Conservation (phyloP, 106 monocot species). For the Platanthera zijinensis region DNA sequence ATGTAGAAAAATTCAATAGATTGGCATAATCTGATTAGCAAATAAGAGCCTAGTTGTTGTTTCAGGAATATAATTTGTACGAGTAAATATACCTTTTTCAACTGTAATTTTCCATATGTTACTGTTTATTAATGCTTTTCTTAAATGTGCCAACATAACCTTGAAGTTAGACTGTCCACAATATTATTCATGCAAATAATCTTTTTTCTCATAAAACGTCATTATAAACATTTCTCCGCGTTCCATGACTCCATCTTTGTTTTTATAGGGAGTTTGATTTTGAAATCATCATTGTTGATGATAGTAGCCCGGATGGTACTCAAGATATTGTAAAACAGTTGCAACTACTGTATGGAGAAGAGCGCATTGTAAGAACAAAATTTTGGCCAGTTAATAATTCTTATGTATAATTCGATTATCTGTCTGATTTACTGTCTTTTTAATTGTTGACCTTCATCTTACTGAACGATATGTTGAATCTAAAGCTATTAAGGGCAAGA, state of each 20-base stretch:
- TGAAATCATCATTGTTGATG: conserved; percentile 94
- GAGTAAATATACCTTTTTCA: background rate
- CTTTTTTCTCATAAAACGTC: background rate
- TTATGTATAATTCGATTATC: conserved; percentile 8
- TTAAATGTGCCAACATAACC: background rate
- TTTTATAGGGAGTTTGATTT: conserved; percentile 69
- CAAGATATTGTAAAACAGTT: conserved; percentile 93
- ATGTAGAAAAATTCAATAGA: background rate
- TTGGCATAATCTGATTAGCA: background rate
- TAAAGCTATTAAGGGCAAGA: conserved; percentile 75
- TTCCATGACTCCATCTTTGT: background rate
- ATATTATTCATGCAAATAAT: background rate
- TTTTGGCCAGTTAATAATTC: background rate
- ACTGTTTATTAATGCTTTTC: background rate
- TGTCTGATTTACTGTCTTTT: background rate
- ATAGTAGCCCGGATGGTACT: conserved; percentile 99
- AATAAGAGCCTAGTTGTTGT: background rate
- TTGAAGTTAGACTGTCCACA: background rate
- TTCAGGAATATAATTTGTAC: background rate
- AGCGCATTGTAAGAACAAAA: conserved; percentile 58
- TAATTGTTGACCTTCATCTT: background rate
- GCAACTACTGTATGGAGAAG: conserved; percentile 85
- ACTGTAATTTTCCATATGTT: background rate
- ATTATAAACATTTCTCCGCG: background rate
- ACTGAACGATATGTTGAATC: conserved; percentile 12